Conservation (phyloP, 139 green algal genomes). For the Chlorella sp. region DNA sequence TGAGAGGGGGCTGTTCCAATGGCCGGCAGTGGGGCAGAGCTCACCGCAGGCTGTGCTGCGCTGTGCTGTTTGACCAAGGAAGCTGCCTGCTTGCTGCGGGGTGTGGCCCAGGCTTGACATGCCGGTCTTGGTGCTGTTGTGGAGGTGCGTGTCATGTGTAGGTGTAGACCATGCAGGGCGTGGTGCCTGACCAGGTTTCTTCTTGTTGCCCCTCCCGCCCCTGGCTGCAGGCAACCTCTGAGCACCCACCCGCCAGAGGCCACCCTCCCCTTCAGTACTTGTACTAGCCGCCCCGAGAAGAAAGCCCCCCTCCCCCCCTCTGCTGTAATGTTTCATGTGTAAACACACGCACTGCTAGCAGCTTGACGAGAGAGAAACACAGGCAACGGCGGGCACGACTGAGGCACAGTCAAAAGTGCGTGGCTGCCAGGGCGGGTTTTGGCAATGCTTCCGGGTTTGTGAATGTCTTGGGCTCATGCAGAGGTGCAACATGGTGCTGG, state of each 20-base stretch:
- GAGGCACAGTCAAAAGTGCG: no score
- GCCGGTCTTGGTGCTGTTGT: background rate
- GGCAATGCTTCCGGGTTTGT: no score
- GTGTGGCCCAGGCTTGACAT: no score
- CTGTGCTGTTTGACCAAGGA: background rate
- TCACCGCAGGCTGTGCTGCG: no score
- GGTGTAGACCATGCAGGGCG: background rate
- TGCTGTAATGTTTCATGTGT: slow-evolving; percentile 20
- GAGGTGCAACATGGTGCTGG: no score
- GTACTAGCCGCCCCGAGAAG: background rate
- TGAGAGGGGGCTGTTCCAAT: background rate
- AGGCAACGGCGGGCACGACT: no score
- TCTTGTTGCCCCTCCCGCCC: background rate
- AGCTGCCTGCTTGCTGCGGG: background rate
- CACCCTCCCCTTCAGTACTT: background rate
- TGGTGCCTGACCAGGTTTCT: background rate
- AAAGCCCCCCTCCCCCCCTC: background rate
- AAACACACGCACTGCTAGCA: no score
- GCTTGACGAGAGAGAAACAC: no score
- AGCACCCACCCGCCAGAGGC: background rate
- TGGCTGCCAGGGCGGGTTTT: no score
- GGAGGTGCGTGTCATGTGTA: no score
- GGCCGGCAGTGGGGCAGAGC: no score
- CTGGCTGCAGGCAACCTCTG: slow-evolving; percentile 20
- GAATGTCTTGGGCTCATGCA: no score